phyloP scores from a whole-genome alignment of 352 stramenopile genomes.

The Phytophthora cryptogea region DNA sequence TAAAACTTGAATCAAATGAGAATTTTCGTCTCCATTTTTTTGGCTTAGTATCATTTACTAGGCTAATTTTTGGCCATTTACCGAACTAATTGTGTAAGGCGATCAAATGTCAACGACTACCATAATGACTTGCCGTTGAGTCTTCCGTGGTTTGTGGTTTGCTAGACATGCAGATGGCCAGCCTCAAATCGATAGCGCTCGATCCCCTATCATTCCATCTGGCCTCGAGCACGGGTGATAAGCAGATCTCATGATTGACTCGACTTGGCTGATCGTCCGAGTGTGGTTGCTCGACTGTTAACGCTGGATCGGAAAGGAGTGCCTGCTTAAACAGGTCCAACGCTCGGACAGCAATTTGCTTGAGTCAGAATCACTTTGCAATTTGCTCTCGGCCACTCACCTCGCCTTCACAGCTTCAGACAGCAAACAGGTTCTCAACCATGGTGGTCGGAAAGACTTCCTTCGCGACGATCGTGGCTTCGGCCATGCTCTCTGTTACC shows the following conservation, averaged over 20 bases:
- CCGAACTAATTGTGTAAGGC: no score
- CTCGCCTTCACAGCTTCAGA: constrained; percentile 13
- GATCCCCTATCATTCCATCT: constrained; percentile 8
- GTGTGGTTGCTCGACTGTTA: neutral
- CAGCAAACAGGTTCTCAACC: constrained; percentile 21
- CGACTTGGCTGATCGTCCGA: neutral
- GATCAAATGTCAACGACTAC: no score
- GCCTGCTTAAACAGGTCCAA: constrained; percentile 3
- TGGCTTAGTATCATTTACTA: no score
- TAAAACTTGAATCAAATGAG: no score
- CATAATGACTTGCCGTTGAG: neutral
- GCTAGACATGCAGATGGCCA: neutral
- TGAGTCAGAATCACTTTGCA: constrained; percentile 17
- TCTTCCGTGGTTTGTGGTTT: neutral
- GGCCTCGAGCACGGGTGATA: constrained; percentile 3
- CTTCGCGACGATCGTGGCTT: constrained; percentile 16
- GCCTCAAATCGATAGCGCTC: constrained; percentile 18
- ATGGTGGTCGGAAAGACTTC: constrained; percentile 28
- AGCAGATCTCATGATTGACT: constrained; percentile 26
- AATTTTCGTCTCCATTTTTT: no score
- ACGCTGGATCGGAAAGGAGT: neutral
- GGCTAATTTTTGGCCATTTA: no score
- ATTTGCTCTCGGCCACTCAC: constrained; percentile 21
- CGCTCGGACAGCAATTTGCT: constrained; percentile 12
- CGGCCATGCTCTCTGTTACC: constrained; percentile 21